These are phyloP conservation scores for Alternaria rosae DNA, from an alignment of 2,329 filamentous ascomycete species.

Conservation along the genomic window DNA sequence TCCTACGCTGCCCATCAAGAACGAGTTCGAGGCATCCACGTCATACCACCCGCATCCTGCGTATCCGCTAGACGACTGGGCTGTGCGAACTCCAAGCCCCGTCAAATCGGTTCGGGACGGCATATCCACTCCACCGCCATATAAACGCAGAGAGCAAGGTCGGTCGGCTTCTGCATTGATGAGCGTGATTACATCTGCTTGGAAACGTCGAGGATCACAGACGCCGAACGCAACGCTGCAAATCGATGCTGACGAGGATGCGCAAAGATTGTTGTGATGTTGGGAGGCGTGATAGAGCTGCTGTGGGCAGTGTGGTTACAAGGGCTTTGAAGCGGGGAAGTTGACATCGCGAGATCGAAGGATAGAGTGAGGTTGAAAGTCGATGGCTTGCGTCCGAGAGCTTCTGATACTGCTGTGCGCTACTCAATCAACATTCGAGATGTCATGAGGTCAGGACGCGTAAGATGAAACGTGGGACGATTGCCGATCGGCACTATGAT, in stretches of 20 bases:
- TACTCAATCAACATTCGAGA: not conserved
- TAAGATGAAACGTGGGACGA: conserved; percentile 14
- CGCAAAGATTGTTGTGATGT: conserved; percentile 17
- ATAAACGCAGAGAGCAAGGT: conserved; percentile 16
- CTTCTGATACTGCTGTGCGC: not conserved
- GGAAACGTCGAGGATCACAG: conserved; percentile 29
- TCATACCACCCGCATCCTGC: conserved; percentile 33
- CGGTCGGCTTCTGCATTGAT: conserved; percentile 29
- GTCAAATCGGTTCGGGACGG: conserved; percentile 30
- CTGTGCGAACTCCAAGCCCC: conserved; percentile 38
- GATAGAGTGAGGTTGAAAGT: not conserved
- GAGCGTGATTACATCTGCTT: conserved; percentile 29
- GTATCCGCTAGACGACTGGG: conserved; percentile 38
- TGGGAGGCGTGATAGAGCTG: not conserved
- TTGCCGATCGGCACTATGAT: conserved; percentile 12
- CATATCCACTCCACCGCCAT: conserved; percentile 30
- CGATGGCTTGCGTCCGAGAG: not conserved
- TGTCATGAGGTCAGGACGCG: conserved; percentile 6
- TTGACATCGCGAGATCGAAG: not conserved
- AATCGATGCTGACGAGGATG: not conserved
- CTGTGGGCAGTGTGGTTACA: not conserved
- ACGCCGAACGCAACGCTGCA: not conserved
- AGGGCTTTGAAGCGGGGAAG: not conserved
- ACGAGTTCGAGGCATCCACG: conserved; percentile 18
- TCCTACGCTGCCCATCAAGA: conserved; percentile 29